These are phyloP conservation scores for Euphorbia schlechtendalii DNA, from an alignment of 441 rosid species.

Conservation along the genomic window DNA sequence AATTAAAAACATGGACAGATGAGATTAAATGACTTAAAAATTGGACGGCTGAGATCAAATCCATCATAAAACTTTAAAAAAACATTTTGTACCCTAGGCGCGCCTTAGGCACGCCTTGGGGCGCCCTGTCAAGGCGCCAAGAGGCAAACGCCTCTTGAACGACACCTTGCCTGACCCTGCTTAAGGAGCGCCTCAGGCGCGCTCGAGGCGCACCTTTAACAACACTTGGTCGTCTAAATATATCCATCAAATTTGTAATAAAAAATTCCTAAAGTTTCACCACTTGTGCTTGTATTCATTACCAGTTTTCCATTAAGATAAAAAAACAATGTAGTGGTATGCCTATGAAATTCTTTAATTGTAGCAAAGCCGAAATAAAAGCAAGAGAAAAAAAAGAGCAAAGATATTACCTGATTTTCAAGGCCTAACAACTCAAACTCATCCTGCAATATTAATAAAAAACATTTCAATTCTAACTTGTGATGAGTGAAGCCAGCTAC, in stretches of 20 bases:
- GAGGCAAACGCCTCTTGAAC: too few species aligned
- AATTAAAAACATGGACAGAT: too few species aligned
- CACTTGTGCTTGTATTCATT: background rate
- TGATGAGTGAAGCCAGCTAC: background rate
- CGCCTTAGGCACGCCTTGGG: too few species aligned
- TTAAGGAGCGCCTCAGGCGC: too few species aligned
- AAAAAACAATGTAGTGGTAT: background rate
- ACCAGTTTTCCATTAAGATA: background rate
- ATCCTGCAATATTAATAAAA: slow-evolving; percentile 36
- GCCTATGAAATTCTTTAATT: background rate
- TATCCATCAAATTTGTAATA: background rate
- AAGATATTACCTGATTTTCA: slow-evolving; percentile 41
- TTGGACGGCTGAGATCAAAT: too few species aligned
- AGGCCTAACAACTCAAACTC: slow-evolving; percentile 48
- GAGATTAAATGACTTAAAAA: too few species aligned
- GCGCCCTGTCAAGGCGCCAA: too few species aligned
- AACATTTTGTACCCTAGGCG: too few species aligned
- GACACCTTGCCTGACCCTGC: too few species aligned
- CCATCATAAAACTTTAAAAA: too few species aligned
- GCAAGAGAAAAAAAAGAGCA: background rate
- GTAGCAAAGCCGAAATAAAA: background rate
- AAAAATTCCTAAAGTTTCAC: background rate
- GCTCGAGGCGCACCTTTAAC: too few species aligned
- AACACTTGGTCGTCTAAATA: background rate
- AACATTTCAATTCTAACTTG: slow-evolving; percentile 11